A percentile compares a stretch with the other conserved stretches of the same genome.
phyloP scores from a whole-genome alignment of 441 rosid species.

The Geranium incanum region DNA sequence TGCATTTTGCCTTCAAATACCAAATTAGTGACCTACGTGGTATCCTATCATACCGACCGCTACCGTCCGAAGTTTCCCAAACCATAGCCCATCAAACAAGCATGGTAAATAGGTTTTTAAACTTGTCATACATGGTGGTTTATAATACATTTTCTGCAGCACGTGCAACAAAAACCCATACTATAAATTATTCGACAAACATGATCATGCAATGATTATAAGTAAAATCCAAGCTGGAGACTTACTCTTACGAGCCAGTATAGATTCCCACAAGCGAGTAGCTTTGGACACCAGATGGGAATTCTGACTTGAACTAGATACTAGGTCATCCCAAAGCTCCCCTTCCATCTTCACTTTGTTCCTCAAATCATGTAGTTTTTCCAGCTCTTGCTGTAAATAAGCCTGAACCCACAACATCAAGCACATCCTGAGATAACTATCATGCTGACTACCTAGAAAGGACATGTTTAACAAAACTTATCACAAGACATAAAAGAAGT shows the following conservation, averaged over 20 bases:
- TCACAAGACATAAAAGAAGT: slow-evolving; percentile 10
- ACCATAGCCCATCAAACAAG: slow-evolving; percentile 6
- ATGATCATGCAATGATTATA: background rate
- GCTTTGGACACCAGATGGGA: slow-evolving; percentile 95
- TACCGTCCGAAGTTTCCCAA: background rate
- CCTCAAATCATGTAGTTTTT: slow-evolving; percentile 88
- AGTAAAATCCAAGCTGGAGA: slow-evolving; percentile 3
- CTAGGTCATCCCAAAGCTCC: slow-evolving; percentile 97
- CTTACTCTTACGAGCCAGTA: slow-evolving; percentile 84
- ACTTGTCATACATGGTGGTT: background rate
- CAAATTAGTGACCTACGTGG: background rate
- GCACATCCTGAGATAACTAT: slow-evolving; percentile 19
- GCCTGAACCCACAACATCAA: slow-evolving; percentile 54
- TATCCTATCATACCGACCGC: background rate
- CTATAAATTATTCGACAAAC: background rate
- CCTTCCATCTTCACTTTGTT: slow-evolving; percentile 97
- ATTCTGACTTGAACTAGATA: slow-evolving; percentile 88
- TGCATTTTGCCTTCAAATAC: slow-evolving; percentile 1
- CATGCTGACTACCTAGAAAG: slow-evolving; percentile 6
- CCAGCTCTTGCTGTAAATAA: slow-evolving; percentile 95
- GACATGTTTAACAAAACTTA: slow-evolving; percentile 3
- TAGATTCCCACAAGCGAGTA: slow-evolving; percentile 90
- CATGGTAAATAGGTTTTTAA: background rate
- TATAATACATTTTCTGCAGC: background rate
- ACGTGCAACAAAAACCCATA: background rate